Percentiles rank a stretch among this genome's conserved stretches.
These are phyloP conservation scores for Bombardia bombarda DNA, from an alignment of 495 filamentous ascomycete genomes.

Conservation along the genomic window DNA sequence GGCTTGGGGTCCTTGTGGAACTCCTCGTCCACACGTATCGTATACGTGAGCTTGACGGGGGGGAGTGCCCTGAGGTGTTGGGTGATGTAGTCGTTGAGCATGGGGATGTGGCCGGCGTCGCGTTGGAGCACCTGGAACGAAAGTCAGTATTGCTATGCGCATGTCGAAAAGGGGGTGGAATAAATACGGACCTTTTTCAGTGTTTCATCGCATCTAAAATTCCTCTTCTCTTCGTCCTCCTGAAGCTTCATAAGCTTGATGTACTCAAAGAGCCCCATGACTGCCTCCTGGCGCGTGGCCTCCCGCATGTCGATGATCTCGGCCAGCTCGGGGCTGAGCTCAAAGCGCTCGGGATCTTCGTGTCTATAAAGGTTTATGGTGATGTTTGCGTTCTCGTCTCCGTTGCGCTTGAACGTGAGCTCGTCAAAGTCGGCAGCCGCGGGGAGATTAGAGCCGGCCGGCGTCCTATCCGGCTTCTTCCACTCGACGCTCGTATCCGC, in stretches of 20 bases:
- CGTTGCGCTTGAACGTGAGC: constrained; percentile 80
- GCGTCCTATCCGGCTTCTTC: constrained; percentile 57
- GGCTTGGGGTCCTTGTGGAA: constrained; percentile 60
- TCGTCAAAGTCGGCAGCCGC: constrained; percentile 75
- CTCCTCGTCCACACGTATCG: constrained; percentile 83
- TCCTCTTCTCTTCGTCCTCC: constrained; percentile 88
- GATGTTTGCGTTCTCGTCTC: constrained; percentile 88
- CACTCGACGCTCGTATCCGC: constrained; percentile 57
- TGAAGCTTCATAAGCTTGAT: constrained; percentile 76
- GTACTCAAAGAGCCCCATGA: constrained; percentile 94
- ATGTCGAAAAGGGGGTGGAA: too few relatives aligned
- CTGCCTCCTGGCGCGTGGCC: constrained; percentile 75
- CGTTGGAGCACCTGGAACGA: constrained; percentile 63
- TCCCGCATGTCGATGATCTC: constrained; percentile 81
- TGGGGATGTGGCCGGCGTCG: constrained; percentile 82
- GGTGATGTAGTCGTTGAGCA: constrained; percentile 67
- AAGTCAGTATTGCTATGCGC: too few relatives aligned
- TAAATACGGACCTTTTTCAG: constrained; percentile 54
- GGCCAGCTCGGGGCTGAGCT: constrained; percentile 65
- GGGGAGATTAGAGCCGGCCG: constrained; percentile 42
- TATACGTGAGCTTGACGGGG: constrained; percentile 81
- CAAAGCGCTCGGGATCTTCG: constrained; percentile 77
- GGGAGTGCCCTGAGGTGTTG: constrained; percentile 70
- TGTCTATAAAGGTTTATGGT: constrained; percentile 81
- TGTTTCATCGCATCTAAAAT: constrained; percentile 80